phyloP scores from a whole-genome alignment of 2,329 filamentous ascomycete species.

The Paracorniculantispora psalliotae region DNA sequence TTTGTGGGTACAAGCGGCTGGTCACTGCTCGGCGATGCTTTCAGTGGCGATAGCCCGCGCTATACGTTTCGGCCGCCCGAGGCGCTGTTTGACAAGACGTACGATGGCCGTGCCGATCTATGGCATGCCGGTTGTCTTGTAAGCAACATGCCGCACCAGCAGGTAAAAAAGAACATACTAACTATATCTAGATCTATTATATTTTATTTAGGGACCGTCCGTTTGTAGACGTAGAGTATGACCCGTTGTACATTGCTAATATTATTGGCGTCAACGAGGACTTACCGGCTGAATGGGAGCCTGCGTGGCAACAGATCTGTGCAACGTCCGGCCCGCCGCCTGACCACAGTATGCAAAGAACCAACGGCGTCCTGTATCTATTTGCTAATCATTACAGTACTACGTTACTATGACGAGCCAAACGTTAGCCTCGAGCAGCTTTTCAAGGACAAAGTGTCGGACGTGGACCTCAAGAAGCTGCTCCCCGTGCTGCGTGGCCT shows the following conservation, averaged over 20 bases:
- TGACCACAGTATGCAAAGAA: no score
- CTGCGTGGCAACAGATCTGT: slow-evolving; percentile 2
- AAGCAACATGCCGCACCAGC: no score
- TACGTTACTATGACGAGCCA: not conserved
- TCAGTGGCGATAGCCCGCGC: no score
- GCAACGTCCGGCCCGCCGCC: no score
- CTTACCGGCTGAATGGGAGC: slow-evolving; percentile 16
- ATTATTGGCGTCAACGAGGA: slow-evolving; percentile 17
- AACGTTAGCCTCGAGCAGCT: not conserved
- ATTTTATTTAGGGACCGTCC: slow-evolving; percentile 9
- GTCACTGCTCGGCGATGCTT: no score
- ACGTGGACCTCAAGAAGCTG: not conserved
- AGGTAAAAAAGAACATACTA: no score
- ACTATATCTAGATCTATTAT: slow-evolving; percentile 18
- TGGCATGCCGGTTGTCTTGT: no score
- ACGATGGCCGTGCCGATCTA: no score
- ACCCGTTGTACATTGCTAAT: slow-evolving; percentile 6
- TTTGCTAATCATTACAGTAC: not conserved
- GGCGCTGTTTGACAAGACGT: no score
- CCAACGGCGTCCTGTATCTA: no score
- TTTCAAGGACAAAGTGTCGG: not conserved
- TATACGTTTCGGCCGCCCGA: no score
- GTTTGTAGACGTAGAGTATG: slow-evolving; percentile 1
- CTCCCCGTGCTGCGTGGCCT: slow-evolving; percentile 7
- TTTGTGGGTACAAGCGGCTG: no score